These are phyloP conservation scores for Chrysoporthe cubensis DNA, from an alignment of 2,329 filamentous ascomycete species.

Conservation along the genomic window DNA sequence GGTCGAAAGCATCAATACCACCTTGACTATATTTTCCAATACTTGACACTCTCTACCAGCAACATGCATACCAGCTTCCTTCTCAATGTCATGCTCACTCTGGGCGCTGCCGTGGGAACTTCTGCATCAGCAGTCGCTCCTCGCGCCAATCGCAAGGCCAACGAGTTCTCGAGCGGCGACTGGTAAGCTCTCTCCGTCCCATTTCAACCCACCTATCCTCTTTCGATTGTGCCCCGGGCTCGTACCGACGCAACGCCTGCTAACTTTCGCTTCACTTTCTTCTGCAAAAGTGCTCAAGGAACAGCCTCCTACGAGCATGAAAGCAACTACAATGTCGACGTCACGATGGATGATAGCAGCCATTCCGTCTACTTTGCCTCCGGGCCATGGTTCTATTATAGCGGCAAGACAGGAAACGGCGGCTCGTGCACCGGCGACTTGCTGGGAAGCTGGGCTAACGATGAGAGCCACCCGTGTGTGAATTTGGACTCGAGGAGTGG, in stretches of 20 bases:
- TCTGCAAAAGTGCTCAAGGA: neutral
- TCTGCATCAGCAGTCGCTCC: neutral
- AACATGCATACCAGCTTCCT: neutral
- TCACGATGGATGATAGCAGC: conserved; percentile 12
- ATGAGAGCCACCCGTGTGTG: neutral
- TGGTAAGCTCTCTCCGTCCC: neutral
- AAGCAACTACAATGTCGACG: neutral
- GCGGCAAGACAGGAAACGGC: neutral
- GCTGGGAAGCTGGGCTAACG: neutral
- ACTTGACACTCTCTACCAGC: neutral
- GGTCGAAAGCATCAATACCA: neutral
- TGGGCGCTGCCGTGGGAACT: neutral
- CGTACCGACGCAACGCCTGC: neutral
- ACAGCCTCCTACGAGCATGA: neutral
- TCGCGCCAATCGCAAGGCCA: neutral
- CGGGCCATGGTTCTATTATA: neutral
- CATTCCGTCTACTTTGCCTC: conserved; percentile 6
- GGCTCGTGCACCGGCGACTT: neutral
- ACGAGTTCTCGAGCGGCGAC: neutral
- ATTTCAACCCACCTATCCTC: neutral
- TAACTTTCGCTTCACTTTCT: neutral
- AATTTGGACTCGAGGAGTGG: neutral
- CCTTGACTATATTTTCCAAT: neutral
- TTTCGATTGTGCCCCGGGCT: neutral
- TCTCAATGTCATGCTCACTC: neutral